phyloP scores from a whole-genome alignment of 495 filamentous ascomycete genomes.

The Alectoria sarmentosa region DNA sequence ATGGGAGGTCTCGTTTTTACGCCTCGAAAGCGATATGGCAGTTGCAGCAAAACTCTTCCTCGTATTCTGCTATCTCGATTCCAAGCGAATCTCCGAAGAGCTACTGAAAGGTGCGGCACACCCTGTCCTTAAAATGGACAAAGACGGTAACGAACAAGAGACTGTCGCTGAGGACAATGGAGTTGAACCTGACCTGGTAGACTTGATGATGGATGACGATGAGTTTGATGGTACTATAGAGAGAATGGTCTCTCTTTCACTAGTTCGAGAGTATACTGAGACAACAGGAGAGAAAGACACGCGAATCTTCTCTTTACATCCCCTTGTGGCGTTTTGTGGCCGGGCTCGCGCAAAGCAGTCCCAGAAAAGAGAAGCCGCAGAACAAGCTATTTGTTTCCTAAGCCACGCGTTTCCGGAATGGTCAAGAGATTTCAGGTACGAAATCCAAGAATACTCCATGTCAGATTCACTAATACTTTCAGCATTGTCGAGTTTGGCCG shows the following conservation, averaged over 20 bases:
- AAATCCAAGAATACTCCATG: no score
- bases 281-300: not conserved
- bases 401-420: slow-evolving; percentile 15
- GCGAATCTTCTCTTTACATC: slow-evolving; percentile 11
- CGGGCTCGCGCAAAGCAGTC: slow-evolving; percentile 8
- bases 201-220: slow-evolving; percentile 4
- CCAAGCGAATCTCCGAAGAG: slow-evolving; percentile 11
- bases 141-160: slow-evolving; percentile 13
- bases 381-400: slow-evolving; percentile 12
- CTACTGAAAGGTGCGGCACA: slow-evolving; percentile 6
- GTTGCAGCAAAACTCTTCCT: slow-evolving; percentile 8
- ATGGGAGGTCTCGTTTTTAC: slow-evolving; percentile 15
- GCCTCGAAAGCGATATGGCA: slow-evolving; percentile 8
- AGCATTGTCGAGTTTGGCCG: not conserved
- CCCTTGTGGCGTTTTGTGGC: slow-evolving; percentile 9
- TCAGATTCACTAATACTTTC: not conserved
- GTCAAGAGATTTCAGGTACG: not conserved
- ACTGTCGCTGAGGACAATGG: slow-evolving; percentile 15
- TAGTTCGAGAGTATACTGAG: slow-evolving; percentile 10
- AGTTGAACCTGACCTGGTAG: slow-evolving; percentile 3
- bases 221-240: slow-evolving; percentile 13
- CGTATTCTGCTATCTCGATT: slow-evolving; percentile 17
- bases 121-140: slow-evolving; percentile 9
- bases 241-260: slow-evolving; percentile 10
- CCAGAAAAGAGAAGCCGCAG: slow-evolving; percentile 3